These are phyloP conservation scores for Colletotrichum tropicale DNA, from an alignment of 2,329 filamentous ascomycete genomes.

Conservation along the genomic window DNA sequence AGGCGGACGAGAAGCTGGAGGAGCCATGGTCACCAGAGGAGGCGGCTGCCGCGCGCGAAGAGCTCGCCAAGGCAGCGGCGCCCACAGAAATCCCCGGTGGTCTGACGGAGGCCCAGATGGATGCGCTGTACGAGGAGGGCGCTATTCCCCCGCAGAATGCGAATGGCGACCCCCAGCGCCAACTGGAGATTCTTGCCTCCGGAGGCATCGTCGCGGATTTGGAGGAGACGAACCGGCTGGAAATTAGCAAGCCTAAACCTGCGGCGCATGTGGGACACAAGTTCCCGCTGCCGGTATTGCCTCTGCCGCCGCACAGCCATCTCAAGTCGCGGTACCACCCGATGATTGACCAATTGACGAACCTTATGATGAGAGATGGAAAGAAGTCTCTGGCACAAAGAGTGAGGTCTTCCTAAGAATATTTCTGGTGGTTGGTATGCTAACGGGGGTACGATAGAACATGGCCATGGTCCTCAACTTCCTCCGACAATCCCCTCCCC, in stretches of 20 bases:
- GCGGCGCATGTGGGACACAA: constrained; percentile 52
- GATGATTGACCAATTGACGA: constrained; percentile 84
- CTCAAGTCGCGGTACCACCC: constrained; percentile 86
- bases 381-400: constrained; percentile 90
- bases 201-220: constrained; percentile 25
- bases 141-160: constrained; percentile 38
- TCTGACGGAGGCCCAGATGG: constrained; percentile 47
- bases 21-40: constrained; percentile 12
- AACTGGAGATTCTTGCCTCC: constrained; percentile 35
- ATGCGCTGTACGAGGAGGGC: constrained; percentile 46
- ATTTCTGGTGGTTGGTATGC: neutral
- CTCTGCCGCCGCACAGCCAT: constrained; percentile 65
- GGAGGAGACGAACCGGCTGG: constrained; percentile 4
- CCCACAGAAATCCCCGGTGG: constrained; percentile 28
- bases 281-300: constrained; percentile 73
- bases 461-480: constrained; percentile 83
- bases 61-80: neutral
- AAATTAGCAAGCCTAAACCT: neutral
- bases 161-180: constrained; percentile 18
- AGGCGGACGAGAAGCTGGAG: neutral
- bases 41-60: constrained; percentile 8
- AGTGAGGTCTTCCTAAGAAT: constrained; percentile 53
- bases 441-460: constrained; percentile 61
- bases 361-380: constrained; percentile 88
- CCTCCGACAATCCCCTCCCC: constrained; percentile 84